A percentile compares a stretch with the other conserved stretches of the same genome.
These are phyloP conservation scores for Termitomyces sp. DNA, from an alignment of 768 basidiomycete species.

Conservation along the genomic window DNA sequence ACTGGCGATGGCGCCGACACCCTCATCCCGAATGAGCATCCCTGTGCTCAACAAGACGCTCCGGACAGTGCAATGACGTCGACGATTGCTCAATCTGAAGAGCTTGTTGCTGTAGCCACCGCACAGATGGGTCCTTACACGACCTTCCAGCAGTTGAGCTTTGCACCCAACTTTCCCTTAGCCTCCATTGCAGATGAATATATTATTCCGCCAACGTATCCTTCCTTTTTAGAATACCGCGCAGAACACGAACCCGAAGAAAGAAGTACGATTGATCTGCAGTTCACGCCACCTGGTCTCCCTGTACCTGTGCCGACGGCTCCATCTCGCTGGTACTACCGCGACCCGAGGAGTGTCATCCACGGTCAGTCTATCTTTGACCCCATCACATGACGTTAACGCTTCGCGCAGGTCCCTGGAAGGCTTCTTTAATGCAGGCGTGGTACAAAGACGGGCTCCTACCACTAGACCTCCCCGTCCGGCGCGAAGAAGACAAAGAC, in stretches of 20 bases:
- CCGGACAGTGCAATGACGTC: slow-evolving; percentile 28
- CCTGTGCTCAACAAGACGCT: slow-evolving; percentile 28
- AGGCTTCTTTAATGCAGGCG: slow-evolving; percentile 79
- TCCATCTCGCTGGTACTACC: slow-evolving; percentile 78
- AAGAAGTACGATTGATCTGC: slow-evolving; percentile 41
- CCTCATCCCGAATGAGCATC: slow-evolving; percentile 37
- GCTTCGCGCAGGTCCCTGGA: slow-evolving; percentile 69
- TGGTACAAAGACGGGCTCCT: slow-evolving; percentile 86
- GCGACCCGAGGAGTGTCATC: slow-evolving; percentile 74
- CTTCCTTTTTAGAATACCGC: slow-evolving; percentile 69
- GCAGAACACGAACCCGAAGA: slow-evolving; percentile 55
- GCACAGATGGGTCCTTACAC: slow-evolving; percentile 80
- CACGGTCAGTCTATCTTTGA: slow-evolving; percentile 50
- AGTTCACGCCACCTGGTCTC: slow-evolving; percentile 77
- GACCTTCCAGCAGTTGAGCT: slow-evolving; percentile 86
- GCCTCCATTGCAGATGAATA: slow-evolving; percentile 87
- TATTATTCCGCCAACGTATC: slow-evolving; percentile 88
- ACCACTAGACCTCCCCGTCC: slow-evolving; percentile 77
- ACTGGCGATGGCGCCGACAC: slow-evolving; percentile 29
- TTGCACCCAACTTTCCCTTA: slow-evolving; percentile 84
- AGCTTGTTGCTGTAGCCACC: slow-evolving; percentile 60
- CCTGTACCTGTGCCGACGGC: slow-evolving; percentile 63
- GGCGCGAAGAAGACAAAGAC: slow-evolving; percentile 67
- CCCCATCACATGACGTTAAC: not conserved
- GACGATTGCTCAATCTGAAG: slow-evolving; percentile 50